A percentile compares a stretch with the other conserved stretches of the same genome.
phyloP scores from a whole-genome alignment of 345 rosid genomes.

The Euphorbia peplus region DNA sequence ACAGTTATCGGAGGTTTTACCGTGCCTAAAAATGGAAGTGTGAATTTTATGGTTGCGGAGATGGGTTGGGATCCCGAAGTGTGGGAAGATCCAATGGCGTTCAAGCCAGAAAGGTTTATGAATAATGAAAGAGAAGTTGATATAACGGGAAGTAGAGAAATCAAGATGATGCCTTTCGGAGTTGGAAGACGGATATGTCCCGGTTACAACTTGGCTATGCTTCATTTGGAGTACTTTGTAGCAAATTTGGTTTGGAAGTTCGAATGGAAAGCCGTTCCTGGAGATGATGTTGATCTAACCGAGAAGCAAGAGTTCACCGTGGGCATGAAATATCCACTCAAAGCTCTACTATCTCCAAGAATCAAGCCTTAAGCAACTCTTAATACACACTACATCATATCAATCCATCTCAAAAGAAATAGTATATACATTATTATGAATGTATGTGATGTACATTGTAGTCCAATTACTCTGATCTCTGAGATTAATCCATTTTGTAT shows the following conservation, averaged over 20 bases:
- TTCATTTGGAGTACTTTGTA: background rate
- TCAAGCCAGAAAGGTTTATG: background rate
- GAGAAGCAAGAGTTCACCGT: slow-evolving; percentile 4
- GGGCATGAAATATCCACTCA: background rate
- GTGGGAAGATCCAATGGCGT: background rate
- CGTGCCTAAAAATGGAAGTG: background rate
- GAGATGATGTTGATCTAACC: background rate
- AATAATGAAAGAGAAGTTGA: background rate
- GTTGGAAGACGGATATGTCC: background rate
- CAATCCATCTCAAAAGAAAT: no score
- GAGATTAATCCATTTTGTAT: no score
- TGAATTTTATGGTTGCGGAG: background rate
- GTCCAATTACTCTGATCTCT: no score
- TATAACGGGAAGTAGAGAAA: background rate
- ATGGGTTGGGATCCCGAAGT: slow-evolving; percentile 1
- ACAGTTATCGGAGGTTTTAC: background rate
- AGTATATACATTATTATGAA: no score
- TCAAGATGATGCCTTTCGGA: slow-evolving; percentile 3
- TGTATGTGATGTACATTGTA: no score
- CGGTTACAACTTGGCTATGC: background rate
- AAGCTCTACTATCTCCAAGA: background rate
- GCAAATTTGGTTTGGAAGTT: background rate
- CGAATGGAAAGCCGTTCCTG: background rate
- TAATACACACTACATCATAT: no score
- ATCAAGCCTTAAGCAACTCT: background rate